A percentile compares a stretch with the other conserved stretches of the same genome.
These are phyloP conservation scores for Zymoseptoria passerinii DNA, from an alignment of 2,329 filamentous ascomycete genomes.

Conservation along the genomic window DNA sequence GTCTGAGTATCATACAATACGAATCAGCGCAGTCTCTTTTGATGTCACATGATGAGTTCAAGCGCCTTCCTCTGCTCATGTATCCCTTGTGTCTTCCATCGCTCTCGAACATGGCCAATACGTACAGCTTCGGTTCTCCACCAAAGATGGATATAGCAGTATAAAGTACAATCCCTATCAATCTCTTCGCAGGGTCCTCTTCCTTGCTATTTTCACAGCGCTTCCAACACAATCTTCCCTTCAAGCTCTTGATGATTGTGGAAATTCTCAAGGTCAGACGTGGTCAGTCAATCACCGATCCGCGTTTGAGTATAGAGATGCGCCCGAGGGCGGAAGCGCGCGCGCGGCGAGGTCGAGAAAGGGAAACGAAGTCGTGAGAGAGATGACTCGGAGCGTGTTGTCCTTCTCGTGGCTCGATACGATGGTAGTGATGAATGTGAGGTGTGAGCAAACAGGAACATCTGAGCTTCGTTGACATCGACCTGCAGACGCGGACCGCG, in stretches of 20 bases:
- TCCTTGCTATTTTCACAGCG: not conserved
- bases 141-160: not conserved
- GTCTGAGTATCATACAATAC: conserved; percentile 20
- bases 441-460: not conserved
- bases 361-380: not conserved
- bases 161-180: not conserved
- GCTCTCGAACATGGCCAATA: conserved; percentile 16
- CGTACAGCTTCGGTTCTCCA: conserved; percentile 14
- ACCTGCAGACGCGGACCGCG: not conserved
- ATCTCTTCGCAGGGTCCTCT: not conserved
- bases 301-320: not conserved
- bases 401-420: not conserved
- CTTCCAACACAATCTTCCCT: not conserved
- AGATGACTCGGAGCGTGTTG: not conserved
- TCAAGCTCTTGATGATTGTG: not conserved
- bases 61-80: no score
- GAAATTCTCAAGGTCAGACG: not conserved
- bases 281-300: not conserved
- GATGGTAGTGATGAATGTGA: not conserved
- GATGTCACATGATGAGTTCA: no score
- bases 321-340: no score
- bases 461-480: not conserved
- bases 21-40: conserved; percentile 10
- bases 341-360: not conserved
- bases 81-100: not conserved